Percentiles rank a stretch among this genome's conserved stretches.
These are phyloP conservation scores for Aspergillaceae sp. DNA, from an alignment of 2,329 filamentous ascomycete genomes.

Conservation along the genomic window DNA sequence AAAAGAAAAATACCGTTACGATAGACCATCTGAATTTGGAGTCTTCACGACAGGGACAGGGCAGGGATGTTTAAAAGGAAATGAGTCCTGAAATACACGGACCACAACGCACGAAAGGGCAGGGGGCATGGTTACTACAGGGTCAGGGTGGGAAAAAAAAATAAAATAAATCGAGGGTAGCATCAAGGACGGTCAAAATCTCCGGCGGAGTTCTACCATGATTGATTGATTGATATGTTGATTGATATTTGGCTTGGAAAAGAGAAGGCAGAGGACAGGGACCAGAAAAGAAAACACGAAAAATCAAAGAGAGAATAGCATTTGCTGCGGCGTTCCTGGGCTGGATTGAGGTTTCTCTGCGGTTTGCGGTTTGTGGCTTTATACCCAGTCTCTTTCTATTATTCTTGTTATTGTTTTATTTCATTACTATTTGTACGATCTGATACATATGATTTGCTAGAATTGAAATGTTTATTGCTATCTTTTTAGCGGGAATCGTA, in stretches of 20 bases:
- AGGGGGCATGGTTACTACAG: neutral
- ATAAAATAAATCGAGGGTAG: neutral
- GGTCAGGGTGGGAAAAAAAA: neutral
- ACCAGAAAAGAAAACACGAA: neutral
- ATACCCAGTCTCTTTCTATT: conserved; percentile 2
- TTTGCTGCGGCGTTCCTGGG: neutral
- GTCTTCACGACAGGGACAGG: no score
- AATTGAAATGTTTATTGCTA: neutral
- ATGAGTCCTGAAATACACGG: neutral
- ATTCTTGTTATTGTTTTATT: neutral
- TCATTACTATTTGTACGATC: neutral
- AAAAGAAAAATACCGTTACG: no score
- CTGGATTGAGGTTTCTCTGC: neutral
- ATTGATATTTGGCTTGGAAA: no score
- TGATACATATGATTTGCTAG: neutral
- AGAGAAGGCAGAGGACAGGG: no score
- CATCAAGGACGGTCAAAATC: neutral
- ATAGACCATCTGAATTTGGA: no score
- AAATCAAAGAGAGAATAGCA: neutral
- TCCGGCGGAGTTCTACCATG: neutral
- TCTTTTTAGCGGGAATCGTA: neutral
- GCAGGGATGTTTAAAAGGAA: no score
- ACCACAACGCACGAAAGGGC: neutral
- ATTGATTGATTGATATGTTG: neutral
- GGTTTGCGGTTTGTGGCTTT: neutral